Conservation (phyloP, 257 asterid genomes). For the Fraxinus quadrangulata region DNA sequence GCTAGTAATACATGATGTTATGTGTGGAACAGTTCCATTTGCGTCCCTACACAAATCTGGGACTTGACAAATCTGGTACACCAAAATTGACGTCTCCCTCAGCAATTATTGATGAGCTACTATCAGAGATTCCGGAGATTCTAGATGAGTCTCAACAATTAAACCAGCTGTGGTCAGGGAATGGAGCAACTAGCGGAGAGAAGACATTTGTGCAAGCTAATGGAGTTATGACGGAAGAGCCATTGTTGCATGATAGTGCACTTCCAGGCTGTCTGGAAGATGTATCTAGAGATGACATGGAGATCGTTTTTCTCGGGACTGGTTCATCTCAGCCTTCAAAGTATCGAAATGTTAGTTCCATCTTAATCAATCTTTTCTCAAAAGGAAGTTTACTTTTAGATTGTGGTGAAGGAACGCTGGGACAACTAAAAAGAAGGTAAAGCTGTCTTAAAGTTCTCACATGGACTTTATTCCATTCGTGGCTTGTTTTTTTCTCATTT, state of each 20-base stretch:
- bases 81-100: constrained; percentile 50
- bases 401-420: constrained; percentile 96
- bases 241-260: constrained; percentile 42
- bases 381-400: constrained; percentile 83
- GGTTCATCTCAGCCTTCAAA: constrained; percentile 99
- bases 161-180: constrained; percentile 46
- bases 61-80: too few relatives aligned
- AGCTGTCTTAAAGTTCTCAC: neutral
- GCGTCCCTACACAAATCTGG: constrained; percentile 65
- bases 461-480: neutral
- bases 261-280: constrained; percentile 77
- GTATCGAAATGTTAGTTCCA: constrained; percentile 87
- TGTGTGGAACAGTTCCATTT: constrained; percentile 56
- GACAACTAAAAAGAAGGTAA: constrained; percentile 94
- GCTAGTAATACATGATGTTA: constrained; percentile 20
- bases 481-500: too few relatives aligned
- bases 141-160: constrained; percentile 59
- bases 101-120: constrained; percentile 62
- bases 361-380: constrained; percentile 77
- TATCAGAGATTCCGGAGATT: constrained; percentile 76
- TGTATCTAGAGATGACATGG: constrained; percentile 71
- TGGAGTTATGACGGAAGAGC: constrained; percentile 17
- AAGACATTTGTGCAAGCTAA: constrained; percentile 16
- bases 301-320: constrained; percentile 95
- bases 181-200: constrained; percentile 24